Conservation (phyloP, 306 rosid genomes). For the Glycyrrhiza uralensis region DNA sequence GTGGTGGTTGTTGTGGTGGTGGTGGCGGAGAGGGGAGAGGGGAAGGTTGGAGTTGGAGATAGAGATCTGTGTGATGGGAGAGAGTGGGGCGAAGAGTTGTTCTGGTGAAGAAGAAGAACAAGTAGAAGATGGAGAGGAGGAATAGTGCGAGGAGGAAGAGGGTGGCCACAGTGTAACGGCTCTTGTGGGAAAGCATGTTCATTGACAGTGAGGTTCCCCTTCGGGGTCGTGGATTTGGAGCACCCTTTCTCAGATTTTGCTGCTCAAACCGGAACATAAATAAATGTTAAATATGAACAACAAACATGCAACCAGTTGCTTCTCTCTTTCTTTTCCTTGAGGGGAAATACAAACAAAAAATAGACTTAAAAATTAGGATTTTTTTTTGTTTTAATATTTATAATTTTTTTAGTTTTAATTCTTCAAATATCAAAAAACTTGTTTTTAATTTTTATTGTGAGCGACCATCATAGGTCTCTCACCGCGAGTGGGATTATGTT, state of each 20-base stretch:
- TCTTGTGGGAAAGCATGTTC: slow-evolving; percentile 33
- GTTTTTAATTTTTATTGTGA: no score
- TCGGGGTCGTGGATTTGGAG: background rate
- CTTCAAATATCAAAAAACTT: no score
- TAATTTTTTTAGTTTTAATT: no score
- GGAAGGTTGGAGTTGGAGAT: slow-evolving; percentile 31
- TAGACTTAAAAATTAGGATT: no score
- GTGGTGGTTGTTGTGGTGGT: background rate
- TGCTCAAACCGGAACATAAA: background rate
- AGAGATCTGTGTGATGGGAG: slow-evolving; percentile 50
- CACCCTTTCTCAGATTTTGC: background rate
- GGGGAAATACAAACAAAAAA: no score
- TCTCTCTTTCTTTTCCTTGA: no score
- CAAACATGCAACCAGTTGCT: no score
- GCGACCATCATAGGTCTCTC: no score
- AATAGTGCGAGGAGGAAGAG: slow-evolving; percentile 46
- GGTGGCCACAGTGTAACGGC: slow-evolving; percentile 37
- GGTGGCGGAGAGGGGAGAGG: slow-evolving; percentile 13
- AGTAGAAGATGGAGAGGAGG: slow-evolving; percentile 39
- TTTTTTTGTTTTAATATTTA: no score
- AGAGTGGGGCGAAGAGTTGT: slow-evolving; percentile 45
- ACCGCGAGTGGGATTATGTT: no score
- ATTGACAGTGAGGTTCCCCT: background rate
- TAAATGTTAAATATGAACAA: no score
- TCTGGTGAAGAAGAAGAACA: slow-evolving; percentile 41